Percentiles rank a stretch among this genome's conserved stretches.
Evolutionary conservation across 305 asterid genomes (phyloP).

Genomic region (Fraxinus albicans): DNA sequence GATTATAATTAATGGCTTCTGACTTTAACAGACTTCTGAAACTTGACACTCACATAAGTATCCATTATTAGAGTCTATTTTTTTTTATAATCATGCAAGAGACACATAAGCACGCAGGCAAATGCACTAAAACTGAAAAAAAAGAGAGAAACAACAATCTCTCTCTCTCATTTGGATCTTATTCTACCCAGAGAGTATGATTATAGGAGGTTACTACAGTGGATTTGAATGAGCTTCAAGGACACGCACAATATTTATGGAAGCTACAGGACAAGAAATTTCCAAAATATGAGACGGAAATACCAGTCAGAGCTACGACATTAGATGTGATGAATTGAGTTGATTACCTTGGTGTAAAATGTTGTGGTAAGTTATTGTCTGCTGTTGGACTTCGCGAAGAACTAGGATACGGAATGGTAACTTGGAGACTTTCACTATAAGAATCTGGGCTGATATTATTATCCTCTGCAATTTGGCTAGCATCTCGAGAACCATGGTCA

Average conservation of each 20-base stretch:
- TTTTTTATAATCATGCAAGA: not conserved
- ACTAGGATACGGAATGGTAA: conserved; percentile 40
- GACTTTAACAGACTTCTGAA: not conserved
- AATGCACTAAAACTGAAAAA: not conserved
- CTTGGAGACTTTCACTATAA: conserved; percentile 38
- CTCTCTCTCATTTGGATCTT: not conserved
- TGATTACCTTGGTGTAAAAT: conserved; percentile 58
- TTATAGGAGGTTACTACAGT: not conserved
- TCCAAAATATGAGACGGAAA: not conserved
- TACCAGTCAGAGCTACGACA: not conserved
- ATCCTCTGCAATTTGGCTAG: conserved; percentile 32
- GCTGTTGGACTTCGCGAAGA: conserved; percentile 43
- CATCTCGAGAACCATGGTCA: conserved; percentile 40
- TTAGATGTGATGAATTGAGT: conserved; percentile 21
- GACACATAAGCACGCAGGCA: not conserved
- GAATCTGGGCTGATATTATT: conserved; percentile 28
- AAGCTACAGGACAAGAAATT: not conserved
- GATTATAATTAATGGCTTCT: not conserved
- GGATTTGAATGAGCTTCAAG: not conserved
- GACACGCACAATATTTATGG: not conserved
- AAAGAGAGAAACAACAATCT: not conserved
- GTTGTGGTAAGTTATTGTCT: conserved; percentile 32
- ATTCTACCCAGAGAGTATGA: not conserved
- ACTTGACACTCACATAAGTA: not conserved
- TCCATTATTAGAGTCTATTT: not conserved